These are phyloP conservation scores for Apophysomyces variabilis DNA, from an alignment of 371 early-diverging fungal species.

Conservation along the genomic window DNA sequence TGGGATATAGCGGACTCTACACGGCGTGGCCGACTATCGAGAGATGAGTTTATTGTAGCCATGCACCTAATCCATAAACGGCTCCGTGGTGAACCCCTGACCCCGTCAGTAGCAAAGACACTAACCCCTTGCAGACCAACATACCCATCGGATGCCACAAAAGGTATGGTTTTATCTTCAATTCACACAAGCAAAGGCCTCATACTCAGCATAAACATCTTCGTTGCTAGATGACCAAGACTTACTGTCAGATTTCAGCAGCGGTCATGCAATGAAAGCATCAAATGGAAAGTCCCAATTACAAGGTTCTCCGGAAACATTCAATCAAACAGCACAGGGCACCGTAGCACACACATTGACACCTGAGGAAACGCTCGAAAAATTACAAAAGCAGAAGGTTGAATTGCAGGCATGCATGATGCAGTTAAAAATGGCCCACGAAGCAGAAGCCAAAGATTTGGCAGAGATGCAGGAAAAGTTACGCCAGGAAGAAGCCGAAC, in stretches of 20 bases:
- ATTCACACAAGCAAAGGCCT: not conserved
- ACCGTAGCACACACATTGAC: slow-evolving; percentile 26
- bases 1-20: slow-evolving; percentile 84
- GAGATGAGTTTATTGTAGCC: slow-evolving; percentile 92
- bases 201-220: not conserved
- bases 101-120: slow-evolving; percentile 52
- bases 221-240: slow-evolving; percentile 30
- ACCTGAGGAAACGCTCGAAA: slow-evolving; percentile 25
- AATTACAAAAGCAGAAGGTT: slow-evolving; percentile 31
- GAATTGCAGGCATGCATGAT: slow-evolving; percentile 30
- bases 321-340: slow-evolving; percentile 24
- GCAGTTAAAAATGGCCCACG: slow-evolving; percentile 34
- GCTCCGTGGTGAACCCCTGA: slow-evolving; percentile 72
- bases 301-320: slow-evolving; percentile 35
- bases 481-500: slow-evolving; percentile 28
- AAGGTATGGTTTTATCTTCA: not conserved
- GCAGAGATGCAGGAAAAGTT: slow-evolving; percentile 25
- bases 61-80: slow-evolving; percentile 81
- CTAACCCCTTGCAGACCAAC: slow-evolving; percentile 28
- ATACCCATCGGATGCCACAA: not conserved
- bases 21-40: slow-evolving; percentile 77
- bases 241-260: slow-evolving; percentile 48
- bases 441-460: slow-evolving; percentile 21
- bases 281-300: slow-evolving; percentile 43
- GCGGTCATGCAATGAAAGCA: slow-evolving; percentile 31